These are phyloP conservation scores for Myxozyma sirexii DNA, from an alignment of 805 yeast genomes.

Conservation along the genomic window DNA sequence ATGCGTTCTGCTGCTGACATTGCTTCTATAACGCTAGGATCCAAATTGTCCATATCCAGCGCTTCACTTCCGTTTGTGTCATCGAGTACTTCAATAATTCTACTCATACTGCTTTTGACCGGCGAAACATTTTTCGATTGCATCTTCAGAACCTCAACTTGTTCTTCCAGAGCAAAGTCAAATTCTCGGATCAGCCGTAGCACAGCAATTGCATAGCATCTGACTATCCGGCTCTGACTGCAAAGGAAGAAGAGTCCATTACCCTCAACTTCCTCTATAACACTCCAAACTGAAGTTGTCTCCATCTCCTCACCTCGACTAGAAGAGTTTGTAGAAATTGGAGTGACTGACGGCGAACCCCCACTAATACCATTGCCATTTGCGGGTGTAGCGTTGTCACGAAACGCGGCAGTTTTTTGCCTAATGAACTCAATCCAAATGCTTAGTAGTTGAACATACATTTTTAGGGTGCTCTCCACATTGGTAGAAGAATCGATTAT, in stretches of 20 bases:
- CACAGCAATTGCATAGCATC: slow-evolving; percentile 76
- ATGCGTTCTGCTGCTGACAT: slow-evolving; percentile 73
- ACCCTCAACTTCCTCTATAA: slow-evolving; percentile 94
- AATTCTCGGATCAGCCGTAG: slow-evolving; percentile 79
- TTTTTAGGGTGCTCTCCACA: slow-evolving; percentile 41
- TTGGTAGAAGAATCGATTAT: slow-evolving; percentile 8
- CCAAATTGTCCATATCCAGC: slow-evolving; percentile 41
- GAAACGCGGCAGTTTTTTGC: slow-evolving; percentile 39
- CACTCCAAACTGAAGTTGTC: slow-evolving; percentile 76
- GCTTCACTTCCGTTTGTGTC: slow-evolving; percentile 67
- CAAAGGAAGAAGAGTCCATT: slow-evolving; percentile 90
- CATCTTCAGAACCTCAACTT: slow-evolving; percentile 39
- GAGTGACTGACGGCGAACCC: slow-evolving; percentile 10
- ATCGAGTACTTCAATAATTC: slow-evolving; percentile 71
- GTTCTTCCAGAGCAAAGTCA: slow-evolving; percentile 76
- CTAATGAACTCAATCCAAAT: slow-evolving; percentile 79
- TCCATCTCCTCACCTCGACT: slow-evolving; percentile 64
- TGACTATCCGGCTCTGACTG: slow-evolving; percentile 75
- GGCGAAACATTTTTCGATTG: slow-evolving; percentile 32
- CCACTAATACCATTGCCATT: slow-evolving; percentile 5
- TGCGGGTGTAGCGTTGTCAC: slow-evolving; percentile 17
- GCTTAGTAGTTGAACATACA: slow-evolving; percentile 76
- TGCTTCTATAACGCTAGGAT: slow-evolving; percentile 43
- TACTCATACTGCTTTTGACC: slow-evolving; percentile 31
- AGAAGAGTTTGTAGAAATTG: slow-evolving; percentile 37